These are phyloP conservation scores for Lodderomyces margitis DNA, from an alignment of 1,139 yeast species.

Conservation along the genomic window DNA sequence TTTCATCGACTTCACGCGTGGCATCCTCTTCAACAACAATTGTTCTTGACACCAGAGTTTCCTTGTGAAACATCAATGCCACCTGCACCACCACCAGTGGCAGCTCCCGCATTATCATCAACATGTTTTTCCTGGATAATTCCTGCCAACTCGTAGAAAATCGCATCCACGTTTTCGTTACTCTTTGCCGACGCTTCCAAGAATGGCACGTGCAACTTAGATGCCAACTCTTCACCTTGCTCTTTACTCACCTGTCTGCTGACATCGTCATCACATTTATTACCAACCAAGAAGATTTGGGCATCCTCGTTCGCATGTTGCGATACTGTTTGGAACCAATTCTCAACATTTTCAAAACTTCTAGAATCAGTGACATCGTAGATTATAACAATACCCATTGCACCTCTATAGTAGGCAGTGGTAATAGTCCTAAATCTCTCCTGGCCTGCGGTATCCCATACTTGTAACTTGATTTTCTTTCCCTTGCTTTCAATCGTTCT, in stretches of 20 bases:
- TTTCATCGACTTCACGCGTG: neutral
- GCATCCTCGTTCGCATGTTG: slow-evolving; percentile 97
- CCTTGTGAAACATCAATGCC: slow-evolving; percentile 49
- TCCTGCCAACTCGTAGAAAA: slow-evolving; percentile 88
- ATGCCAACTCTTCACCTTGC: slow-evolving; percentile 89
- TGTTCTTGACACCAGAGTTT: slow-evolving; percentile 29
- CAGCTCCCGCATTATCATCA: slow-evolving; percentile 29
- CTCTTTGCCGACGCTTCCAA: slow-evolving; percentile 96
- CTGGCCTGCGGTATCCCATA: slow-evolving; percentile 99
- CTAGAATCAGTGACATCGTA: slow-evolving; percentile 96
- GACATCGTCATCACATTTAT: slow-evolving; percentile 87
- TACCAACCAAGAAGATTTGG: slow-evolving; percentile 89
- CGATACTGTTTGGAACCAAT: slow-evolving; percentile 93
- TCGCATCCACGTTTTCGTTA: slow-evolving; percentile 86
- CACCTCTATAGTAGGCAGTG: slow-evolving; percentile 97
- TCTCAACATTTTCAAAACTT: slow-evolving; percentile 80
- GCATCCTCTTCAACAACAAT: slow-evolving; percentile 34
- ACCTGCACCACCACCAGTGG: slow-evolving; percentile 22
- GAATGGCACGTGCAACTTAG: slow-evolving; percentile 83
- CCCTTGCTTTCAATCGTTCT: slow-evolving; percentile 94
- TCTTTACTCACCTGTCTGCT: slow-evolving; percentile 74
- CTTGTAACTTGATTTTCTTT: slow-evolving; percentile 88
- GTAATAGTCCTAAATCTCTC: slow-evolving; percentile 98
- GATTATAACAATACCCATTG: slow-evolving; percentile 95
- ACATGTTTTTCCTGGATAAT: slow-evolving; percentile 78